Evolutionary conservation across 306 rosid species (phyloP).

Genomic region (Medicago lupulina): DNA sequence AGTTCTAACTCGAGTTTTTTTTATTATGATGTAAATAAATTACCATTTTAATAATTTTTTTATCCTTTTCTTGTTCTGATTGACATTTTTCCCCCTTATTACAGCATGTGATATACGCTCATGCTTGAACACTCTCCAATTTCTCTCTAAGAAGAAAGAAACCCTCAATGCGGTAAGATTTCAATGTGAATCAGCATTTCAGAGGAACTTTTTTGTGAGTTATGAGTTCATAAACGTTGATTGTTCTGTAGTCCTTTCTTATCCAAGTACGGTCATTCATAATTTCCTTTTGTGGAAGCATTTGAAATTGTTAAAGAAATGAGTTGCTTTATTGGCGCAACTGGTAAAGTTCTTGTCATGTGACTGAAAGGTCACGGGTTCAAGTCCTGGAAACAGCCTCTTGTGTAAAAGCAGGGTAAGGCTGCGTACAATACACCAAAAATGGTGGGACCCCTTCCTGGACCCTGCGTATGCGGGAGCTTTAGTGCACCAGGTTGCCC

Average conservation of each 20-base stretch:
- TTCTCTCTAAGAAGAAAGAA: slow-evolving; percentile 87
- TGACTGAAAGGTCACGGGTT: too few relatives aligned
- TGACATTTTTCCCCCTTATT: slow-evolving; percentile 27
- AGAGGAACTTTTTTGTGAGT: slow-evolving; percentile 6
- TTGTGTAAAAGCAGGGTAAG: too few relatives aligned
- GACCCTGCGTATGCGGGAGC: too few relatives aligned
- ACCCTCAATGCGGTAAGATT: slow-evolving; percentile 75
- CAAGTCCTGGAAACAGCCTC: too few relatives aligned
- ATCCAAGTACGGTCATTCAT: slow-evolving; percentile 7
- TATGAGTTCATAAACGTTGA: slow-evolving; percentile 20
- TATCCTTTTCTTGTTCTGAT: slow-evolving; percentile 37
- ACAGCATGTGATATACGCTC: slow-evolving; percentile 97
- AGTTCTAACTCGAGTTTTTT: not conserved
- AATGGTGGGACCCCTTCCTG: too few relatives aligned
- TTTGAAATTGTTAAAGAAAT: slow-evolving; percentile 22
- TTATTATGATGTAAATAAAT: not conserved
- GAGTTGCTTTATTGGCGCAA: not conserved
- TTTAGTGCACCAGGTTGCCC: too few relatives aligned
- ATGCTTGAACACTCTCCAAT: slow-evolving; percentile 95
- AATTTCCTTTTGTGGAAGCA: slow-evolving; percentile 7
- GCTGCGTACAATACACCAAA: too few relatives aligned
- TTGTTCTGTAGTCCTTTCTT: slow-evolving; percentile 33
- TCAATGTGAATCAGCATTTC: slow-evolving; percentile 18
- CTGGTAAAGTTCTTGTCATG: too few relatives aligned
- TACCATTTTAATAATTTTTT: slow-evolving; percentile 21